Base-by-base conservation (phyloP, 164 flowering plant genomes). In the Nelumbo lutea region DNA sequence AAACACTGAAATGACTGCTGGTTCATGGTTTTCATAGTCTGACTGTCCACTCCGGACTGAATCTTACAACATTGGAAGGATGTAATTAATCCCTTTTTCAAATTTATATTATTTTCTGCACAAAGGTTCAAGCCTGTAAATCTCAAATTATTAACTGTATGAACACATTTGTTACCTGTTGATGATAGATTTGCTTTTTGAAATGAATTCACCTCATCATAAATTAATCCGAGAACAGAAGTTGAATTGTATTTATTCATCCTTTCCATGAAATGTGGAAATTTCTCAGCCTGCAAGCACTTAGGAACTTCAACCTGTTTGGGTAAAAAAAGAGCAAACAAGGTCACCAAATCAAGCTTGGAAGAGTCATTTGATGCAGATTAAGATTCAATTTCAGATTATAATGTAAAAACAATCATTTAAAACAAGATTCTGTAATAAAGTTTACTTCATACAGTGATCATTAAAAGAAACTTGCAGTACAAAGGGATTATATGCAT, bases 181-280 rank as follows among this genome's bases (percentile, higher is more conserved):
- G 40, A 38, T 11, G 62, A 56, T 6, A 0, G 45, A 39, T 50
- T 72, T 9, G 66, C 74, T 9, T 8, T 39, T 60, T 75, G 62
- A 70, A 68, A 79, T 11, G 71, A 59, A 6, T 62, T 65, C 27
- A 81, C 89, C 61, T 14, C 47, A 63, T 94, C 91, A 69, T 78
- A 89, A 44, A 94, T 88, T 73, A 42, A 6, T 50, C 98, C 98
- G 67, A 94, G 62, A 64, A 94, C 68, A 27, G 98, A 94, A 1
- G 63, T 73, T 11, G 98, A 94, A 13, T 8, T 59, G 59, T 68
- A 83, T 10, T 68, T 50, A 38, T 72, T 70, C 0, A 6, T 47
- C 72, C 73, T 81, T 66, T 59, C 87, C 93, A 91, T 76, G 68
- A 70, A 84, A 74, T 91, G 95, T 1, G 98, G 98, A 61, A 68